These are phyloP conservation scores for Neurospora sp. DNA, from an alignment of 495 filamentous ascomycete genomes.

Conservation along the genomic window DNA sequence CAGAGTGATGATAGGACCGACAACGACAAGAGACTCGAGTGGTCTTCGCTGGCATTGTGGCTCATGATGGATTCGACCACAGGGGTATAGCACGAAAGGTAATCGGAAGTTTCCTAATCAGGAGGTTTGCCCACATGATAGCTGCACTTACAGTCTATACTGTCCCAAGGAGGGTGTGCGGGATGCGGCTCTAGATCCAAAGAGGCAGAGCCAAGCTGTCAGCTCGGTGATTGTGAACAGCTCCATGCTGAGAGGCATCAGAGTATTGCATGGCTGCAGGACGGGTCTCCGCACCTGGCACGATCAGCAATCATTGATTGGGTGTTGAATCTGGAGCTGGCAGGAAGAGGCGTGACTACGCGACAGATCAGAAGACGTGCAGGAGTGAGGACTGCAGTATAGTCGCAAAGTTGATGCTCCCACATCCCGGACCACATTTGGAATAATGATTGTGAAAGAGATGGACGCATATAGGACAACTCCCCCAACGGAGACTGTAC, in stretches of 20 bases:
- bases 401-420: neutral
- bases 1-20: neutral
- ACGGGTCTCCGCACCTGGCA: constrained; percentile 1
- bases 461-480: neutral
- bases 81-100: constrained; percentile 2
- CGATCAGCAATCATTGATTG: neutral
- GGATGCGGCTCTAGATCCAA: neutral
- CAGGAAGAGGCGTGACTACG: neutral
- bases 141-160: neutral
- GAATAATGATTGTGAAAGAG: neutral
- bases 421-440: neutral
- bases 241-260: neutral
- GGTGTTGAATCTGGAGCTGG: neutral
- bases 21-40: neutral
- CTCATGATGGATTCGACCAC: neutral
- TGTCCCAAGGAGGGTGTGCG: neutral
- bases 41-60: neutral
- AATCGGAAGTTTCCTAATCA: neutral
- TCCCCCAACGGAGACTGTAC: neutral
- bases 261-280: constrained; percentile 6
- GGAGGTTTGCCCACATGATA: neutral
- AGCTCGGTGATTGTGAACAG: constrained; percentile 4
- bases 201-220: neutral
- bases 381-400: neutral
- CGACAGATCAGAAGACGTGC: neutral